These are phyloP conservation scores for Phaeosphaeria sp. DNA, from an alignment of 2,329 filamentous ascomycete genomes.

Conservation along the genomic window DNA sequence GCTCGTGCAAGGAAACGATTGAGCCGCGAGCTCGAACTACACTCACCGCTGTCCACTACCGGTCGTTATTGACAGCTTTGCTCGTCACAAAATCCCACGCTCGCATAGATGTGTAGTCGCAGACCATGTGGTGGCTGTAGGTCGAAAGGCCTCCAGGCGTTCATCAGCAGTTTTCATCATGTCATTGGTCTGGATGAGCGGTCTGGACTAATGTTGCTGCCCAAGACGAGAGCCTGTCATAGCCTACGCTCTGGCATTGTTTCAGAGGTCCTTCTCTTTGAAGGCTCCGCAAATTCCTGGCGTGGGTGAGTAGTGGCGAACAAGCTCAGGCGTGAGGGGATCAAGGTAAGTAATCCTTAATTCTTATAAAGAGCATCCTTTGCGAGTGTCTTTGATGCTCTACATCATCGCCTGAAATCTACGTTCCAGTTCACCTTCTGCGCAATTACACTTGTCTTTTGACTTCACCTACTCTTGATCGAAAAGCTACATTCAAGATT, in stretches of 20 bases:
- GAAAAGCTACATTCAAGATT: no score
- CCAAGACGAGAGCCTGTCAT: neutral
- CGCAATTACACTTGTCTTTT: no score
- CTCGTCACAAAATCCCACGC: neutral
- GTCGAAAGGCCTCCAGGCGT: neutral
- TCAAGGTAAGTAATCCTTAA: no score
- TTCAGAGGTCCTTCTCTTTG: constrained; percentile 1
- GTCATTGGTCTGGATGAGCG: neutral
- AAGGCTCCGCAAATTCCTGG: neutral
- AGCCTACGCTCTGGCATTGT: neutral
- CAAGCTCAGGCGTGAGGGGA: neutral
- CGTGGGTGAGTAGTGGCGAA: neutral
- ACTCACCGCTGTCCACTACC: neutral
- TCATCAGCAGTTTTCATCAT: neutral
- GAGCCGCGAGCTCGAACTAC: neutral
- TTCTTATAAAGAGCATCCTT: neutral
- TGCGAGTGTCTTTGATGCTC: neutral
- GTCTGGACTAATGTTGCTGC: neutral
- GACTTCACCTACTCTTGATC: no score
- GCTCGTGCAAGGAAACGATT: neutral
- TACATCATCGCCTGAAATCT: neutral
- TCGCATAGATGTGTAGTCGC: neutral
- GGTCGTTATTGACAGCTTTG: neutral
- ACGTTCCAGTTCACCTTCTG: no score
- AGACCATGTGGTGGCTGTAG: neutral